Evolutionary conservation across 495 filamentous ascomycete genomes (phyloP).

Genomic region (Penicillium coprophilum): DNA sequence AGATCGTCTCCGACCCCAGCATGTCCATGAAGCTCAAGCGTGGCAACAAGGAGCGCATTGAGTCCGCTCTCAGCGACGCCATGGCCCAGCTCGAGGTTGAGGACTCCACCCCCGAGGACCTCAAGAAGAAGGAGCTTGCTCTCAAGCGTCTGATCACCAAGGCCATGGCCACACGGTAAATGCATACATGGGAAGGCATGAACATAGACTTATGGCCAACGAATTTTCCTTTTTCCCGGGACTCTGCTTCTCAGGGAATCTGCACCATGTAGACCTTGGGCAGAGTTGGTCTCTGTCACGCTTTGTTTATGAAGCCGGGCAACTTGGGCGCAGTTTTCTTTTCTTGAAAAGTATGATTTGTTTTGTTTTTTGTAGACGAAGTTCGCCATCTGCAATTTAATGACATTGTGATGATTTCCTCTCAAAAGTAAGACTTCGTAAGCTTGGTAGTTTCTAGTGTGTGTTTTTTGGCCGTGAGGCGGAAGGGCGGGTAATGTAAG

Average conservation of each 20-base stretch:
- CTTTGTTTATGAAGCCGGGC: constrained; percentile 33
- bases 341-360: constrained; percentile 40
- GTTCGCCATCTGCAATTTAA: constrained; percentile 41
- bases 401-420: constrained; percentile 37
- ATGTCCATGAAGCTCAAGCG: constrained; percentile 98
- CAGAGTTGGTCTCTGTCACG: constrained; percentile 27
- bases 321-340: constrained; percentile 34
- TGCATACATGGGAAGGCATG: constrained; percentile 24
- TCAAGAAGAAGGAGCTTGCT: constrained; percentile 99
- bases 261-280: constrained; percentile 28
- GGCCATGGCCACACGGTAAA: constrained; percentile 87
- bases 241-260: constrained; percentile 19
- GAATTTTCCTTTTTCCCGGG: constrained; percentile 17
- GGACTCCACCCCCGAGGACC: constrained; percentile 85
- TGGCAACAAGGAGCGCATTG: constrained; percentile 98
- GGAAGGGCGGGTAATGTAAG: neutral
- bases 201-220: constrained; percentile 25
- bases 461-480: neutral
- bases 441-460: neutral
- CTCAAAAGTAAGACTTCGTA: neutral
- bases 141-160: constrained; percentile 98
- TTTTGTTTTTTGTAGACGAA: constrained; percentile 33
- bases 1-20: constrained; percentile 94
- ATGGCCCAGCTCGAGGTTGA: constrained; percentile 87
- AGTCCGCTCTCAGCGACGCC: constrained; percentile 82